Evolutionary conservation across 1,139 yeast species (phyloP).

Genomic region (Candida smagusa): DNA sequence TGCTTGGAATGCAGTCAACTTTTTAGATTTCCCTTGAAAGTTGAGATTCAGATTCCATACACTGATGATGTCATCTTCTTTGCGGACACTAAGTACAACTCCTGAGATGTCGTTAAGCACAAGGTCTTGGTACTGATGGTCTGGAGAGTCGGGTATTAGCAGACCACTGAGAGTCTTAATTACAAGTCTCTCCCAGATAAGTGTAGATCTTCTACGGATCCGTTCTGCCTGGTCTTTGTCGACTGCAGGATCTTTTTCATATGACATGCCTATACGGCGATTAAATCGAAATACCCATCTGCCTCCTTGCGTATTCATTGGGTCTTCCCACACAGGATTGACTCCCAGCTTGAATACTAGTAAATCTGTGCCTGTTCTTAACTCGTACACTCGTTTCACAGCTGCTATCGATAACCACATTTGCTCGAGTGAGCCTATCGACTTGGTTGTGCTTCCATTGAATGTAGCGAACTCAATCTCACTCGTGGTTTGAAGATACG

Average conservation of each 20-base stretch:
- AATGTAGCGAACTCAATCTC: slow-evolving; percentile 31
- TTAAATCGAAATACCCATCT: slow-evolving; percentile 60
- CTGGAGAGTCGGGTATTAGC: slow-evolving; percentile 33
- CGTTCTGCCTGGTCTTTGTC: slow-evolving; percentile 14
- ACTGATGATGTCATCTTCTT: slow-evolving; percentile 48
- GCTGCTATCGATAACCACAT: slow-evolving; percentile 55
- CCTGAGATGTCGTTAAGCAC: slow-evolving; percentile 50
- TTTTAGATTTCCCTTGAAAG: slow-evolving; percentile 27
- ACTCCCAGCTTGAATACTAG: slow-evolving; percentile 62
- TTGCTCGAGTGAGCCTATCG: slow-evolving; percentile 56
- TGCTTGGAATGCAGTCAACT: slow-evolving; percentile 44
- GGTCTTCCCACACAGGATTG: slow-evolving; percentile 73
- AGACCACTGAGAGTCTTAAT: slow-evolving; percentile 45
- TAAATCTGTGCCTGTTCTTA: slow-evolving; percentile 55
- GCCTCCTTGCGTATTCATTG: slow-evolving; percentile 60
- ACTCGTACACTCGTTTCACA: slow-evolving; percentile 45
- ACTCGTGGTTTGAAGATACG: slow-evolving; percentile 41
- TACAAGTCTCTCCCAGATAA: slow-evolving; percentile 54
- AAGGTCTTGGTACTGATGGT: slow-evolving; percentile 32
- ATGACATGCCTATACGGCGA: slow-evolving; percentile 22
- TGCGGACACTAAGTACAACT: slow-evolving; percentile 48
- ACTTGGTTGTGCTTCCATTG: slow-evolving; percentile 22
- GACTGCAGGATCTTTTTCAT: slow-evolving; percentile 6
- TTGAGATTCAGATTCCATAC: slow-evolving; percentile 54
- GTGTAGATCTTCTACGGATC: slow-evolving; percentile 36